Evolutionary conservation across 2,329 filamentous ascomycete species (phyloP).

Genomic region (Aspergillus sp.): DNA sequence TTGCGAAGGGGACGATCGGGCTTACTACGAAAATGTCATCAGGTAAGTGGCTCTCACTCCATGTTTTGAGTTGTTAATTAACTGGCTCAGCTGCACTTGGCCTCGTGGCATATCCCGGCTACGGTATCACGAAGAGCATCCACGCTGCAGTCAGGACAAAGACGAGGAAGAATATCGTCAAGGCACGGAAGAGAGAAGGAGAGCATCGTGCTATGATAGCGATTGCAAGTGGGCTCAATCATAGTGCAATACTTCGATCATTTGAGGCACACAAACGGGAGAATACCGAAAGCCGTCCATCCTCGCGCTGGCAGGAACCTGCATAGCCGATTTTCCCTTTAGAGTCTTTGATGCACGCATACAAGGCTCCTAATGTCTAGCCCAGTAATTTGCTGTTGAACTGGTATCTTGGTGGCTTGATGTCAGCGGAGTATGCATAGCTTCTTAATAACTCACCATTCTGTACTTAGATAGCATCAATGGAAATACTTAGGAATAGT

Average conservation of each 20-base stretch:
- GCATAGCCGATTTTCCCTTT: too few relatives aligned
- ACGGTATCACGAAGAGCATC: constrained; percentile 29
- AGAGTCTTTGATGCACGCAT: not conserved
- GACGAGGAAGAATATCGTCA: constrained; percentile 18
- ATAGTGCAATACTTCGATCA: constrained; percentile 1
- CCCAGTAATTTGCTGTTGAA: not conserved
- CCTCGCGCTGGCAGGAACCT: too few relatives aligned
- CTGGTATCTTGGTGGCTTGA: not conserved
- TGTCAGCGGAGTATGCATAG: too few relatives aligned
- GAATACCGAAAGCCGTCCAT: not conserved
- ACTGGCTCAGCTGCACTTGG: constrained; percentile 17
- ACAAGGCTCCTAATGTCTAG: not conserved
- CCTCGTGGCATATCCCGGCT: constrained; percentile 25
- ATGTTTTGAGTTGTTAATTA: not conserved
- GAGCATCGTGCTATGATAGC: constrained; percentile 4
- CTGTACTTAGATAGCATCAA: not conserved
- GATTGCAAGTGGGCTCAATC: constrained; percentile 1
- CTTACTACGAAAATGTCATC: constrained; percentile 16
- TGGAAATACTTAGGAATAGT: constrained; percentile 23
- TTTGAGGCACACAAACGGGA: constrained; percentile 7
- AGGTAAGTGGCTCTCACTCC: constrained; percentile 12
- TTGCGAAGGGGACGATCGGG: constrained; percentile 27
- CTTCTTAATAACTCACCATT: too few relatives aligned
- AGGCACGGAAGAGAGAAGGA: constrained; percentile 17
- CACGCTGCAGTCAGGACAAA: constrained; percentile 18